A percentile compares a stretch with the other conserved stretches of the same genome.
These are phyloP conservation scores for Fusarium marasasianum DNA, from an alignment of 2,329 filamentous ascomycete genomes.

Conservation along the genomic window DNA sequence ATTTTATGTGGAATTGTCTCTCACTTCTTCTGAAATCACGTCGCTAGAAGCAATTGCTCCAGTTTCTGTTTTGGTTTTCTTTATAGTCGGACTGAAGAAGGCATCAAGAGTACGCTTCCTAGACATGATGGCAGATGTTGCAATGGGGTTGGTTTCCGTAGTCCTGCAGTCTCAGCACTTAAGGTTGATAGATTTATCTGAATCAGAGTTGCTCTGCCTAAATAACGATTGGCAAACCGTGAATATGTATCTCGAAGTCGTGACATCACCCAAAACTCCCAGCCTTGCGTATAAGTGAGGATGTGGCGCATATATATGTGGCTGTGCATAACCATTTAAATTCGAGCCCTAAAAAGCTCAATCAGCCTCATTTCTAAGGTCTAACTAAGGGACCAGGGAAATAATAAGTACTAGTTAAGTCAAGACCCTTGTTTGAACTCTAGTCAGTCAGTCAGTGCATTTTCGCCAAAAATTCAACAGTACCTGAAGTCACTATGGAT, in stretches of 20 bases:
- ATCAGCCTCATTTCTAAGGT: constrained; percentile 41
- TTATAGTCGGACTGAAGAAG: constrained; percentile 63
- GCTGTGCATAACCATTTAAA: constrained; percentile 24
- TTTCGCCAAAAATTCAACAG: constrained; percentile 34
- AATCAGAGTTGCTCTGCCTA: neutral
- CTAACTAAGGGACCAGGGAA: neutral
- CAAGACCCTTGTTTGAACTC: constrained; percentile 37
- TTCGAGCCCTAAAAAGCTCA: constrained; percentile 40
- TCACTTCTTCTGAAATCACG: constrained; percentile 8
- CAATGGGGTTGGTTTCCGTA: neutral
- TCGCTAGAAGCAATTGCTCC: neutral
- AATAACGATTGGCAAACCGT: neutral
- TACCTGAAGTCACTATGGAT: constrained; percentile 45
- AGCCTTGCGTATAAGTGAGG: constrained; percentile 22
- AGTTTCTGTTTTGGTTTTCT: constrained; percentile 34
- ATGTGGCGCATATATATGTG: constrained; percentile 37
- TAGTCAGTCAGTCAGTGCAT: constrained; percentile 36
- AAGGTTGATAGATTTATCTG: too few species aligned
- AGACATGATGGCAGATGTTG: constrained; percentile 28
- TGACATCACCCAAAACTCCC: constrained; percentile 34
- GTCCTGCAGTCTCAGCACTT: too few species aligned
- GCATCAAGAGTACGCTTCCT: constrained; percentile 69
- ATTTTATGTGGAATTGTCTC: neutral
- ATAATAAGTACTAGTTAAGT: neutral
- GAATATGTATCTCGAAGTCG: constrained; percentile 23